phyloP scores from a whole-genome alignment of 345 rosid species.

The Euphorbia pulcherrima region DNA sequence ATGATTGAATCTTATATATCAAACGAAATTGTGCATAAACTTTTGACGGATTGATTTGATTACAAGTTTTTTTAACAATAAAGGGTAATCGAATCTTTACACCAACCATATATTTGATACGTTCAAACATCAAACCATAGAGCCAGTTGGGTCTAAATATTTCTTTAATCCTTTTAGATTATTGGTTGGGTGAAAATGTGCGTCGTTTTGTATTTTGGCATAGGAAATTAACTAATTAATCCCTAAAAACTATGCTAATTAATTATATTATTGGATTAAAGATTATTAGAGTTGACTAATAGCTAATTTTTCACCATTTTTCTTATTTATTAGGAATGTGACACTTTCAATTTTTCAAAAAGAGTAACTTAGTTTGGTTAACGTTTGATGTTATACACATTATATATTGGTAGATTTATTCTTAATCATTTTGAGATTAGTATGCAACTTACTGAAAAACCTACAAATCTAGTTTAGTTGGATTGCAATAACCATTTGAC shows the following conservation, averaged over 20 bases:
- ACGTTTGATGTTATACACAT: neutral
- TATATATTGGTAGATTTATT: neutral
- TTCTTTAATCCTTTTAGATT: conserved; percentile 12
- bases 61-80: too few relatives aligned
- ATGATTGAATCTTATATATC: too few relatives aligned
- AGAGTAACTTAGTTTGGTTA: neutral
- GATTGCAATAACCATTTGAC: too few relatives aligned
- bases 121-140: conserved; percentile 21
- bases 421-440: conserved; percentile 4
- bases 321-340: neutral
- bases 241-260: neutral
- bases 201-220: neutral
- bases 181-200: conserved; percentile 9
- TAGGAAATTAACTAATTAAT: neutral
- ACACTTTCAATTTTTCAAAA: neutral
- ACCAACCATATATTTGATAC: conserved; percentile 25
- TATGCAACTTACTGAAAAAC: too few relatives aligned
- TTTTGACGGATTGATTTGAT: too few relatives aligned
- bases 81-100: conserved; percentile 25
- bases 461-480: too few relatives aligned
- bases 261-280: neutral
- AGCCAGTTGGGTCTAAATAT: conserved; percentile 33
- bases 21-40: too few relatives aligned
- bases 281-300: neutral
- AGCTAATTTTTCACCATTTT: neutral